phyloP scores from a whole-genome alignment of 2,329 filamentous ascomycete species.

The Xylariaceae sp. region DNA sequence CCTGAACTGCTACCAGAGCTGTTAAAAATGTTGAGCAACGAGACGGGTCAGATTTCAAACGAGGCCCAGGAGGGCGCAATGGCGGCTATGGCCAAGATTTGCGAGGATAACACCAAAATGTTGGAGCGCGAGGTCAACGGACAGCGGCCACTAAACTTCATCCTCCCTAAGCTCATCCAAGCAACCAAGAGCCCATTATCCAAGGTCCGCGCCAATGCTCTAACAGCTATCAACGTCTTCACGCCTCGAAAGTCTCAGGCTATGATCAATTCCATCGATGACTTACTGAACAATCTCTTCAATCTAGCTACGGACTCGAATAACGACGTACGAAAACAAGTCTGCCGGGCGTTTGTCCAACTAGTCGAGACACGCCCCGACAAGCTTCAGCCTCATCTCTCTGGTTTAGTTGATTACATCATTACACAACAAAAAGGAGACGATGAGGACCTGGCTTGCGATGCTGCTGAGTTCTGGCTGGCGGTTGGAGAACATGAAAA shows the following conservation, averaged over 20 bases:
- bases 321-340: slow-evolving; percentile 85
- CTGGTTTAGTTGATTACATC: slow-evolving; percentile 90
- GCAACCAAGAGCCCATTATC: slow-evolving; percentile 79
- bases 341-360: slow-evolving; percentile 91
- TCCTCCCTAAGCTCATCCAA: slow-evolving; percentile 88
- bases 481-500: slow-evolving; percentile 87
- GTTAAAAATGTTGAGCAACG: slow-evolving; percentile 76
- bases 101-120: slow-evolving; percentile 90
- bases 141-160: slow-evolving; percentile 83
- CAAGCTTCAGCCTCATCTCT: slow-evolving; percentile 87
- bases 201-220: slow-evolving; percentile 79
- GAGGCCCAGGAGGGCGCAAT: slow-evolving; percentile 91
- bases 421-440: slow-evolving; percentile 85
- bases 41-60: slow-evolving; percentile 67
- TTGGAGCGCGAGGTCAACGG: slow-evolving; percentile 88
- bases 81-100: slow-evolving; percentile 91
- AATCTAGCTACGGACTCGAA: slow-evolving; percentile 76
- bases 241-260: slow-evolving; percentile 83
- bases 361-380: slow-evolving; percentile 90
- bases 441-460: slow-evolving; percentile 88
- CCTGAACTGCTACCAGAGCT: slow-evolving; percentile 87
- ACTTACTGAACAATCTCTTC: slow-evolving; percentile 83
- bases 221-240: slow-evolving; percentile 90
- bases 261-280: slow-evolving; percentile 79
- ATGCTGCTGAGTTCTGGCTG: slow-evolving; percentile 97